Base-by-base conservation (phyloP, 2,329 filamentous ascomycete species). In the Bipolaris zeicola region DNA sequence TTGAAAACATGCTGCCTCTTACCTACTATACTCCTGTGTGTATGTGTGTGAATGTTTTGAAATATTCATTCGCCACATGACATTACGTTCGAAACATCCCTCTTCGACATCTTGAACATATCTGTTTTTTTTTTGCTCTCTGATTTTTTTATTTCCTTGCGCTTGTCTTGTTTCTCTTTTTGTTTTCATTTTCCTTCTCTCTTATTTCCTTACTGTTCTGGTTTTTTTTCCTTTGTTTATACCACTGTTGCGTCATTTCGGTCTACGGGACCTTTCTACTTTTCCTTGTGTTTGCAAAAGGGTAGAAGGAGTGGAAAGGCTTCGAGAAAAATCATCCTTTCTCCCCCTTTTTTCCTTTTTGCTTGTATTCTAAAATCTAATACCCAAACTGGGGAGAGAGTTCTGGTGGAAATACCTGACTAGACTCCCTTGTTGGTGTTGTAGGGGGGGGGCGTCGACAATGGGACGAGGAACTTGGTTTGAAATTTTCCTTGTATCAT, bases 41-140 rank as follows among this genome's bases (percentile, higher is more conserved):
- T 28, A 28, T 28, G 26, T 28, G 26, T 28, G 8, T 44, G 24
- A 26, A 26, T 31, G 36, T 44, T 37, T 37, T 38, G 47, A 26
- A 36, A 47, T 37, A 43, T 38, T 38, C 34, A 22, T 53, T 50
- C 36, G 43, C 26, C 33, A 42, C 54, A 36, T 50, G 28, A 28
- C 36, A 41, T 51, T 41, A 48, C 57, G 7, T 28, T 28, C 26
- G 26, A 28, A 28, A 28, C 10, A 28, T 28, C 26, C 42, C 52
- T 57, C 39, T 47, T 60, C 37, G 52, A 61, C 48, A 52, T 46
- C 33, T 61, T 52, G 43, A 57, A 41, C 52, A 47, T 52, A 49
- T 24, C 43, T 44, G 37, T 39, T 36, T 53, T 51, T 24, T 24
- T 24, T 24, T 24, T 26, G 36, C 14, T 24, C 14, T 14, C 13